These are phyloP conservation scores for Nepenthes gracilis DNA, from an alignment of 148 eudicot species.

Conservation along the genomic window DNA sequence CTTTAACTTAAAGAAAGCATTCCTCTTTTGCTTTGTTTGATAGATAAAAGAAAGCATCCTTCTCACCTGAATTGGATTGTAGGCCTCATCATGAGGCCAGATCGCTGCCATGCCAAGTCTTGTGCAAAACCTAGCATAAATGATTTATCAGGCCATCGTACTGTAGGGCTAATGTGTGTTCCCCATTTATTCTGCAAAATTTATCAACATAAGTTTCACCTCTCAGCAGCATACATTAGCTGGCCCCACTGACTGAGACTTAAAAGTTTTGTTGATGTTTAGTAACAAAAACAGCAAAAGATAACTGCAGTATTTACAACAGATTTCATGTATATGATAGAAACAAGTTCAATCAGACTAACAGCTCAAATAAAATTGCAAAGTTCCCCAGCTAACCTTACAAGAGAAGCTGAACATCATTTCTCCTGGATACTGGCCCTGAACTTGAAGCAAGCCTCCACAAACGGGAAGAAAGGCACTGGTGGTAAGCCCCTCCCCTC, in stretches of 20 bases:
- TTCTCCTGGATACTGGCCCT: conserved; percentile 97
- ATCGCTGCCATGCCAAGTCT: conserved; percentile 88
- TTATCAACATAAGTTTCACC: neutral
- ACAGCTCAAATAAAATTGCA: neutral
- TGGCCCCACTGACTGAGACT: neutral
- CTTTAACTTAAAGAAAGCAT: too few relatives aligned
- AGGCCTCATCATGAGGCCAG: conserved; percentile 85
- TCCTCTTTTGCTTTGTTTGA: too few relatives aligned
- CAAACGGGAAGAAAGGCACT: conserved; percentile 73
- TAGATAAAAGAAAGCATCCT: neutral
- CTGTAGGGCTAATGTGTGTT: conserved; percentile 66
- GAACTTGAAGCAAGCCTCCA: conserved; percentile 95
- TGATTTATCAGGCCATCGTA: conserved; percentile 87
- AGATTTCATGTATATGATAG: neutral
- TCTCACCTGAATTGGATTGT: conserved; percentile 70
- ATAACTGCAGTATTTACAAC: neutral
- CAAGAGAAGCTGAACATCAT: conserved; percentile 90
- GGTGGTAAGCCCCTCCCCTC: conserved; percentile 92
- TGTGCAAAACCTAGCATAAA: conserved; percentile 54
- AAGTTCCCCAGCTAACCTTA: conserved; percentile 45
- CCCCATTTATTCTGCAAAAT: conserved; percentile 78
- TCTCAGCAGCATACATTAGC: neutral
- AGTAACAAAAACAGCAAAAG: neutral
- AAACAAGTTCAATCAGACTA: neutral
- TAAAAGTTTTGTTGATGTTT: too few relatives aligned